Evolutionary conservation across 805 yeast genomes (phyloP), one percentile per base, ranked within the genome.

Genomic region (Ogataea parapolymorpha): DNA sequence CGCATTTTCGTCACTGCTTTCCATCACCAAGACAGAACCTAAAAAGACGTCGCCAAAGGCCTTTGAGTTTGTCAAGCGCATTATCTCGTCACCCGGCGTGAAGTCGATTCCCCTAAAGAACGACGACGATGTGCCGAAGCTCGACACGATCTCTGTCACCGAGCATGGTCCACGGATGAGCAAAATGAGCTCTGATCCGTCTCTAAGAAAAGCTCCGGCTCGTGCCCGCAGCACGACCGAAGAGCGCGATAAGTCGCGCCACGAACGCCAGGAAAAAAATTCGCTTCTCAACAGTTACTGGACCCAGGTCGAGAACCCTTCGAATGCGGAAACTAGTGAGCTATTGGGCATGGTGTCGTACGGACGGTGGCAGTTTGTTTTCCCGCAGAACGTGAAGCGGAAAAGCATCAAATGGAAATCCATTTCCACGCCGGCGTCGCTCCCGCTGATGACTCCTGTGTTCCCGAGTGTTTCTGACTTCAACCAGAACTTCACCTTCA

Each of bases 321-420:
- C 96, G 0, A 75, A 76, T 43, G 81, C 82, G 6, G 67, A 77
- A 4, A 71, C 74, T 24, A 65, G 72, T 2, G 82, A 78, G 37
- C 64, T 77, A 7, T 65, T 82, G 12, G 72, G 74, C 9, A 72
- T 77, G 41, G 66, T 80, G 7, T 72, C 79, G n/a, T 80, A 78
- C 32, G 91, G 95, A 5, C 75, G 95, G 43, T 93, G 99, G 99
- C 81, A 81, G 41, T 88, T 85, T 62, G 95, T 89, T 1, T 87
- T 87, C 52, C 96, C 98, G 0, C 74, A 75, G 11, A 75, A 77
- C 31, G 79, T 82, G 12, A 78, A 74, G 39, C 69, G 85, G 39
- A 76, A 77, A 51, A 68, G 81, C 12, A 82, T 90, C 37, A 90
- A 90, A 56, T 93, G 99, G 99, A 77, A 87, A 39, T 90, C 98